Evolutionary conservation across 306 rosid species (phyloP).

Genomic region (Lathyrus tuberosus): DNA sequence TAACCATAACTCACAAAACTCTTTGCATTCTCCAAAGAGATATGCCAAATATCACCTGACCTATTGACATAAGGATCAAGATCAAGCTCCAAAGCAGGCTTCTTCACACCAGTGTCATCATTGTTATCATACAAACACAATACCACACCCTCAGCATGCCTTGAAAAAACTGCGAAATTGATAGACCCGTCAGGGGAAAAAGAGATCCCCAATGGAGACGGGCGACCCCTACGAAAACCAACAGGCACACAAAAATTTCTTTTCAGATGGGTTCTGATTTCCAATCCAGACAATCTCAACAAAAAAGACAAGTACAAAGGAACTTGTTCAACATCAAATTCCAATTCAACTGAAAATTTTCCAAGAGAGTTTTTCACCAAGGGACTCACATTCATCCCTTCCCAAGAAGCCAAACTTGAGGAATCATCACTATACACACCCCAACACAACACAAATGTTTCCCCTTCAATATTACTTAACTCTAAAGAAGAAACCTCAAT

Average conservation of each 20-base stretch:
- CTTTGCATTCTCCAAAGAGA: conserved; percentile 58
- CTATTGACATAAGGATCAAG: conserved; percentile 83
- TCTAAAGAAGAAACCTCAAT: conserved; percentile 62
- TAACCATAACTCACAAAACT: conserved; percentile 75
- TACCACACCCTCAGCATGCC: conserved; percentile 68
- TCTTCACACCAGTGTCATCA: conserved; percentile 42
- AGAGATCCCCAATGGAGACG: conserved; percentile 75
- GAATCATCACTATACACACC: conserved; percentile 67
- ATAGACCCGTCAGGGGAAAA: conserved; percentile 62
- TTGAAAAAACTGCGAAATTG: conserved; percentile 76
- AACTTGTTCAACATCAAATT: conserved; percentile 60
- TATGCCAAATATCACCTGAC: conserved; percentile 90
- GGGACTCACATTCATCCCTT: conserved; percentile 44
- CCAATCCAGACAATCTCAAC: conserved; percentile 48
- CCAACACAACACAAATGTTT: conserved; percentile 62
- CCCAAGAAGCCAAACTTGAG: conserved; percentile 40
- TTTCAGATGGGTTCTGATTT: conserved; percentile 74
- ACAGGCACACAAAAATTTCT: conserved; percentile 76
- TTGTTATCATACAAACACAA: conserved; percentile 69
- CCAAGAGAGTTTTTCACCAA: conserved; percentile 45
- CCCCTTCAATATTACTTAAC: conserved; percentile 32
- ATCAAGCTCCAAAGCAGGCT: conserved; percentile 89
- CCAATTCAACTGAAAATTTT: conserved; percentile 57
- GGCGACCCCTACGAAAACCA: conserved; percentile 66
- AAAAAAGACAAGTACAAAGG: conserved; percentile 84